Base-by-base conservation (phyloP, 345 rosid species). In the Bruguiera parviflora region DNA sequence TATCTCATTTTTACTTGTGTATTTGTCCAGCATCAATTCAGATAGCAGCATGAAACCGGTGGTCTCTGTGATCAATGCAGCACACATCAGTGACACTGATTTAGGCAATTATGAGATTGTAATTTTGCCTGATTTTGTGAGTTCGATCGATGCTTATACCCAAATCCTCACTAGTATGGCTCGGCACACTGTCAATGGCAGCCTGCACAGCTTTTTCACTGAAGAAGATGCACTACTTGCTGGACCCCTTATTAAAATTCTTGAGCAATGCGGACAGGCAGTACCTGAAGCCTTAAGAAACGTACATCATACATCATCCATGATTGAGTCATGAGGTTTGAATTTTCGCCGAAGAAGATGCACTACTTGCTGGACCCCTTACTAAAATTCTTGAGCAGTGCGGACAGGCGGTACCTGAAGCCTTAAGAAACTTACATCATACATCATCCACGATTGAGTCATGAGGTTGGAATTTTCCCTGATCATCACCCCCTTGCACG, bases 81-180 rank as follows among this genome's bases (percentile, higher is more conserved):
- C 79, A 49, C 61, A 80, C 51, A 75, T 86, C 58, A 66, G 55
- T 11, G 43, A 66, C n/a, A 65, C 71, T 27, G 81, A 68, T 61
- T 65, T 83, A 69, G 85, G 60, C 59, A 61, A 76, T 69, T 87
- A 70, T 22, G 76, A 82, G 70, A 74, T 78, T 2, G 83, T 91
- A 59, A 63, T 86, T 53, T 73, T 85, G 67, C 85, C 89, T 4
- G 74, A 83, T 70, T 79, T 83, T 47, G 75, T 80, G 58, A 61
- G 63, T 2, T 80, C 77, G 0, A 76, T 74, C 2, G 78, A 78
- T 19, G 73, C 46, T 31, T 83, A 82, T 39, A 68, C 73, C 52
- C 66, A 80, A 67, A 79, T 86, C 25, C 80, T 86, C 61, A 81
- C 76, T 0, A 83, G 79, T 68, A 87, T 85, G 86, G 91, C 91